Evolutionary conservation across 108 stramenopile genomes (phyloP).

Genomic region (Skeletonema potamos): DNA sequence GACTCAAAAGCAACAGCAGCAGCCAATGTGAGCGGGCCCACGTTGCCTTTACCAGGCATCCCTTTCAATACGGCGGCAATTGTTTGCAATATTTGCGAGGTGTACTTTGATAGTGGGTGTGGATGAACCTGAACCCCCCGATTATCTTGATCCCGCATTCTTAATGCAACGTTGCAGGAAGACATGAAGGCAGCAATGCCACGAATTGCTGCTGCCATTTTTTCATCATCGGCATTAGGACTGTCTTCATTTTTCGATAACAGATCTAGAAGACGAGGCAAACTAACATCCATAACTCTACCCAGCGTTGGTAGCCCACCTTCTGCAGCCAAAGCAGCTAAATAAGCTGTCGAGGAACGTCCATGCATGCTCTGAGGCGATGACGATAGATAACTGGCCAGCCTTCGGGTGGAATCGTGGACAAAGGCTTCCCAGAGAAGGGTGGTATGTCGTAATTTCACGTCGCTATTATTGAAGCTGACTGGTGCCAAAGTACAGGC

Average conservation of each 20-base stretch:
- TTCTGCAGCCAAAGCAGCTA: conserved; percentile 68
- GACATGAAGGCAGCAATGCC: conserved; percentile 77
- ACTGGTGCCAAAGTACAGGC: conserved; percentile 50
- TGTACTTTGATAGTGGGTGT: conserved; percentile 63
- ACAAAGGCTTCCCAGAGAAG: conserved; percentile 69
- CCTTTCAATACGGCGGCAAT: conserved; percentile 29
- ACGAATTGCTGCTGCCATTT: conserved; percentile 58
- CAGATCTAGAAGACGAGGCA: conserved; percentile 43
- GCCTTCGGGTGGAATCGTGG: conserved; percentile 34
- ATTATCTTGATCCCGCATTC: conserved; percentile 28
- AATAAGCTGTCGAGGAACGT: conserved; percentile 71
- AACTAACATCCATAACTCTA: conserved; percentile 49
- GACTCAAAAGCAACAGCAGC: conserved; percentile 59
- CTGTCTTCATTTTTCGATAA: conserved; percentile 12
- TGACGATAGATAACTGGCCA: conserved; percentile 39
- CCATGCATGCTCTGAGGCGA: conserved; percentile 59
- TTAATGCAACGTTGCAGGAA: conserved; percentile 56
- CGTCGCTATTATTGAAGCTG: background rate
- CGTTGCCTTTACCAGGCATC: background rate
- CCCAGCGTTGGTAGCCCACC: conserved; percentile 68
- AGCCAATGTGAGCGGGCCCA: conserved; percentile 29
- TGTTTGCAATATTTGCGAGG: conserved; percentile 24
- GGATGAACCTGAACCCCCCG: conserved; percentile 64
- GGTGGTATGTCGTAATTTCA: background rate
- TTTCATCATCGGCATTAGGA: conserved; percentile 49